Conservation (phyloP, 2,329 filamentous ascomycete species). For the Xylaria arbuscula region DNA sequence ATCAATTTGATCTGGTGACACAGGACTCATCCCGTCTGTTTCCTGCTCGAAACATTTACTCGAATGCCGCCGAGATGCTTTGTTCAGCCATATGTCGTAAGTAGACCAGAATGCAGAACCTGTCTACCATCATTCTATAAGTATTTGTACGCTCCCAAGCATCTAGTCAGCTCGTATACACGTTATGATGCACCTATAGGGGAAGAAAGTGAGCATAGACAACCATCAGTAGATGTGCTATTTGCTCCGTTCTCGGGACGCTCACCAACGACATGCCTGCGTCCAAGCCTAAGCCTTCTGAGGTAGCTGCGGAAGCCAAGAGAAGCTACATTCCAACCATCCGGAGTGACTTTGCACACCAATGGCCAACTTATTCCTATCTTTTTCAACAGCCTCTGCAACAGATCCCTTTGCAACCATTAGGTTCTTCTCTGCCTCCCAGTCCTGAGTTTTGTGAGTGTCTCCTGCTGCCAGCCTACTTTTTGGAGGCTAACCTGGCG, state of each 20-base stretch:
- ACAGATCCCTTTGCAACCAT: conserved; percentile 56
- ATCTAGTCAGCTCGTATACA: conserved; percentile 14
- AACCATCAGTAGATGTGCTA: conserved; percentile 8
- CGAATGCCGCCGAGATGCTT: conserved; percentile 37
- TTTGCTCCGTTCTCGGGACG: conserved; percentile 34
- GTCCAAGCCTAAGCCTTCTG: conserved; percentile 71
- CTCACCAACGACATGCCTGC: conserved; percentile 59
- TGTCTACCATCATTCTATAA: conserved; percentile 31
- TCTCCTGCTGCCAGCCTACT: conserved; percentile 10
- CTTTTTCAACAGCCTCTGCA: conserved; percentile 64
- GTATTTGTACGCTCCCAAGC: conserved; percentile 21
- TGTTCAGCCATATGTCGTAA: conserved; percentile 32
- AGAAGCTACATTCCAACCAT: conserved; percentile 74
- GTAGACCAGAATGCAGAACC: conserved; percentile 25
- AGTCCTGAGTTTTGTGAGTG: conserved; percentile 60
- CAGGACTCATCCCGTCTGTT: conserved; percentile 42
- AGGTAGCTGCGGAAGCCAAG: conserved; percentile 80
- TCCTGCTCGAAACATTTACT: conserved; percentile 36
- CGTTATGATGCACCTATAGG: conserved; percentile 7
- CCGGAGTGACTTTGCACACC: conserved; percentile 63
- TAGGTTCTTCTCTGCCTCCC: conserved; percentile 49
- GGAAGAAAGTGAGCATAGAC: conserved; percentile 12
- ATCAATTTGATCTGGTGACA: conserved; percentile 47
- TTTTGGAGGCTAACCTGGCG: conserved; percentile 37
- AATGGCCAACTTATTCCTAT: conserved; percentile 69